A percentile compares a stretch with the other conserved stretches of the same genome.
Conservation (phyloP, 2,329 filamentous ascomycete genomes). For the Nothophoma quercina region DNA sequence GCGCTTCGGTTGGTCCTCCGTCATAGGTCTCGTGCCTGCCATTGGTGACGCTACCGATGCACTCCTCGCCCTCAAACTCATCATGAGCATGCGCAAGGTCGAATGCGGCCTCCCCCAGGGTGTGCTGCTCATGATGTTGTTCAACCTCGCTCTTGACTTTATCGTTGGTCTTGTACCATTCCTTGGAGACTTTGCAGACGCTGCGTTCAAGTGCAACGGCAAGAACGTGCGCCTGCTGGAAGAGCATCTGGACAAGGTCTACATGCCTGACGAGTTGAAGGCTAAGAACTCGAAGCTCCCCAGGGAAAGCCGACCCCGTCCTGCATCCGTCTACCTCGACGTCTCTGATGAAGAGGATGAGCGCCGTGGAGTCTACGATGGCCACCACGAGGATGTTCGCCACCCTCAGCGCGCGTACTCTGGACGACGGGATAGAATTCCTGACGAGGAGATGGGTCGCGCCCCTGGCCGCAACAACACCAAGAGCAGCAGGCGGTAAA, state of each 20-base stretch:
- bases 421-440: conserved; percentile 33
- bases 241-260: conserved; percentile 71
- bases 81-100: conserved; percentile 74
- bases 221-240: conserved; percentile 76
- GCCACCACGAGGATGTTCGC: conserved; percentile 36
- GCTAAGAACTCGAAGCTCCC: conserved; percentile 29
- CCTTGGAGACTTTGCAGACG: conserved; percentile 77
- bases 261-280: conserved; percentile 56
- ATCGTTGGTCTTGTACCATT: conserved; percentile 76
- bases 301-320: conserved; percentile 43
- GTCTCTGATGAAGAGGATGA: conserved; percentile 51
- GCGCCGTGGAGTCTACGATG: conserved; percentile 31
- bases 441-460: conserved; percentile 45
- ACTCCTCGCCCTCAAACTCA: conserved; percentile 70
- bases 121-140: conserved; percentile 74
- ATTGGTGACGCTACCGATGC: conserved; percentile 57
- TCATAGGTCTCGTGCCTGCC: conserved; percentile 84
- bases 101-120: conserved; percentile 75
- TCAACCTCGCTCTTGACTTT: conserved; percentile 81
- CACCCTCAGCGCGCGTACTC: conserved; percentile 40
- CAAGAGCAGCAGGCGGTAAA: conserved; percentile 29
- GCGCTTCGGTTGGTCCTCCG: conserved; percentile 86
- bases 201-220: conserved; percentile 76
- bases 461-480: conserved; percentile 33
- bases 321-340: conserved; percentile 58